These are phyloP conservation scores for Lachancea quebecensis DNA, from an alignment of 805 yeast genomes.

Conservation along the genomic window DNA sequence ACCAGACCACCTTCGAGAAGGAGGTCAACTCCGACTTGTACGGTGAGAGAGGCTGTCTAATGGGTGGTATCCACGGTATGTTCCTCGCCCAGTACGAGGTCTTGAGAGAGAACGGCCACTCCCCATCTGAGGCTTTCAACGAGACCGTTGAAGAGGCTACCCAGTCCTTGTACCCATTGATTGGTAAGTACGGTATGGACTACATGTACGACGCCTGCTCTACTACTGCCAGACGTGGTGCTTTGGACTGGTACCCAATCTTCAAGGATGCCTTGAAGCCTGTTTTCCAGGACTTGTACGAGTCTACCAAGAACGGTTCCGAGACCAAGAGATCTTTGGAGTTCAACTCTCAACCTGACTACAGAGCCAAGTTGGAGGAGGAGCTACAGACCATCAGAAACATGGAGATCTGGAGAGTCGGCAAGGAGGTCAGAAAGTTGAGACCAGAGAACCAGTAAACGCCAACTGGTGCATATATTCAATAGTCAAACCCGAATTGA, in stretches of 20 bases:
- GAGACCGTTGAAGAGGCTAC: constrained; percentile 99
- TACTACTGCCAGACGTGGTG: constrained; percentile 99
- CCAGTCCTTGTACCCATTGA: constrained; percentile 96
- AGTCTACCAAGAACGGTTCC: constrained; percentile 88
- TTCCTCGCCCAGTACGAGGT: constrained; percentile 99
- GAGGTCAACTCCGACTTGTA: constrained; percentile 98
- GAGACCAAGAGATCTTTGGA: constrained; percentile 98
- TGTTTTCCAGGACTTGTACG: constrained; percentile 93
- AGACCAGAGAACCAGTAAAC: constrained; percentile 96
- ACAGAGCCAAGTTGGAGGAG: constrained; percentile 91
- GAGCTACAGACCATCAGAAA: constrained; percentile 90
- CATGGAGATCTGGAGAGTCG: constrained; percentile 99
- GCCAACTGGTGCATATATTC: neutral
- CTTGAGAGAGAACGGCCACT: constrained; percentile 98
- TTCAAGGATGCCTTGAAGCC: constrained; percentile 99
- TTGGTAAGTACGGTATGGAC: constrained; percentile 99
- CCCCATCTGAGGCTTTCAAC: constrained; percentile 99
- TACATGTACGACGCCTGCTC: constrained; percentile 99
- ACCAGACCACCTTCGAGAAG: constrained; percentile 98
- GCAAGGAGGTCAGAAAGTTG: constrained; percentile 98
- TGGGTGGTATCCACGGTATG: constrained; percentile 99
- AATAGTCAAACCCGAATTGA: constrained; percentile 9
- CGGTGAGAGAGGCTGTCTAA: constrained; percentile 99
- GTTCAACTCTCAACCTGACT: constrained; percentile 96
- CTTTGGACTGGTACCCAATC: constrained; percentile 99